Conservation (phyloP, 192 early-diverging fungal genomes). For the Jimgerdemannia flammicorona region DNA sequence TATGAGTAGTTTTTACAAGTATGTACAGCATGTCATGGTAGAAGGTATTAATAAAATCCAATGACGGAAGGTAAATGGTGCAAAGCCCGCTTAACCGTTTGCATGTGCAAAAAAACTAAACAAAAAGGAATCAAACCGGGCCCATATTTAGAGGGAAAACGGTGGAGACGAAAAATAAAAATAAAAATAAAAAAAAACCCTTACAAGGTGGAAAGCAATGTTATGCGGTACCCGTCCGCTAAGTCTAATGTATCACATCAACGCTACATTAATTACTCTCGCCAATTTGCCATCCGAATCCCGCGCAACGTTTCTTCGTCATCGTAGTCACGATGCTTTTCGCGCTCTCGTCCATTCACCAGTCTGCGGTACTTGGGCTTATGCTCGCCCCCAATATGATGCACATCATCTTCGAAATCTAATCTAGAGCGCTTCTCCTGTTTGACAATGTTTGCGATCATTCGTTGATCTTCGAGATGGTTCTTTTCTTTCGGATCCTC, state of each 20-base stretch:
- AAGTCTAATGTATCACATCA: neutral
- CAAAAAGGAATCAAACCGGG: neutral
- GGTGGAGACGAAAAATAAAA: neutral
- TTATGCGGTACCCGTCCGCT: neutral
- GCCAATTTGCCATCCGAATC: neutral
- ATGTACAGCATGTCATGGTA: neutral
- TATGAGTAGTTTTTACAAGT: neutral
- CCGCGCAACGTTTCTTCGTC: neutral
- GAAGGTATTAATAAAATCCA: neutral
- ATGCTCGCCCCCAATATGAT: neutral
- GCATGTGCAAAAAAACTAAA: neutral
- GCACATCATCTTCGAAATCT: neutral
- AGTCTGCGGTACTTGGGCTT: neutral
- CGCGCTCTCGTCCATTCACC: neutral
- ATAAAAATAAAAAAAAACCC: neutral
- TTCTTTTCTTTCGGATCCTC: neutral
- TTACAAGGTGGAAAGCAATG: neutral
- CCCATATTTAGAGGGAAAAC: too few relatives aligned
- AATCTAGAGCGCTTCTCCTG: neutral
- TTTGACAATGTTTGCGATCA: neutral
- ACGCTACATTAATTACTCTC: neutral
- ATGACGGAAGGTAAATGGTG: neutral
- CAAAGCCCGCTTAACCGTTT: neutral
- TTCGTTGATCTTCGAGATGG: neutral
- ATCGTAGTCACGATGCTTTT: neutral